These are phyloP conservation scores for Diplodia corticola DNA, from an alignment of 2,329 filamentous ascomycete genomes.

Conservation along the genomic window DNA sequence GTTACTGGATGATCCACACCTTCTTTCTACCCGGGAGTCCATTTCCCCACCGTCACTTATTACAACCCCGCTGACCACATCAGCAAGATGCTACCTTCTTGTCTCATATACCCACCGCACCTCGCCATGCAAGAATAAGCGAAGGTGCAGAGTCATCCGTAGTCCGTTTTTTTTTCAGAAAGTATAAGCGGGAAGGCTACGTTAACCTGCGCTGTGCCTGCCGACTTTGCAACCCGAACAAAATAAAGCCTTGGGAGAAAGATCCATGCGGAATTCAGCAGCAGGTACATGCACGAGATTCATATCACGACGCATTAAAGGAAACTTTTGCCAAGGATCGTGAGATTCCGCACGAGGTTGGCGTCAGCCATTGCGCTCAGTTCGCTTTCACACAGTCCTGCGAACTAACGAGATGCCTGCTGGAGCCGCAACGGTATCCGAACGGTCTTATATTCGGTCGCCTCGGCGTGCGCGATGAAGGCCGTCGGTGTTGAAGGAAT, in stretches of 20 bases:
- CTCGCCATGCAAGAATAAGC: too few species aligned
- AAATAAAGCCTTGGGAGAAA: constrained; percentile 50
- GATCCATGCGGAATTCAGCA: constrained; percentile 41
- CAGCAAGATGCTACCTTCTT: too few species aligned
- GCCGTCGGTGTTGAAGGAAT: not conserved
- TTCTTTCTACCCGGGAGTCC: too few species aligned
- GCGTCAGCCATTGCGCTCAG: constrained; percentile 56
- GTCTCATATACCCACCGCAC: too few species aligned
- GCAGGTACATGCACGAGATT: constrained; percentile 50
- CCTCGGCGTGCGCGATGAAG: not conserved
- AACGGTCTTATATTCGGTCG: too few species aligned
- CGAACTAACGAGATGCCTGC: not conserved
- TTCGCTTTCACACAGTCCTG: constrained; percentile 53
- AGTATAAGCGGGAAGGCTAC: constrained; percentile 52
- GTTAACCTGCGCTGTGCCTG: constrained; percentile 57
- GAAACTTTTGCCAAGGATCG: constrained; percentile 46
- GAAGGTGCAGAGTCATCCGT: too few species aligned
- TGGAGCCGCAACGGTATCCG: not conserved
- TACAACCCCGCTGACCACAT: too few species aligned
- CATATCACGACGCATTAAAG: constrained; percentile 52
- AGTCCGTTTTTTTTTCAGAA: too few species aligned
- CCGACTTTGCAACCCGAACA: constrained; percentile 53
- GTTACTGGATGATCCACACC: not conserved
- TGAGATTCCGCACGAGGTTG: constrained; percentile 47
- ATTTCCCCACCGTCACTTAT: too few species aligned